Evolutionary conservation across 1,139 yeast genomes (phyloP).

Genomic region (Meyerozyma athensensis): DNA sequence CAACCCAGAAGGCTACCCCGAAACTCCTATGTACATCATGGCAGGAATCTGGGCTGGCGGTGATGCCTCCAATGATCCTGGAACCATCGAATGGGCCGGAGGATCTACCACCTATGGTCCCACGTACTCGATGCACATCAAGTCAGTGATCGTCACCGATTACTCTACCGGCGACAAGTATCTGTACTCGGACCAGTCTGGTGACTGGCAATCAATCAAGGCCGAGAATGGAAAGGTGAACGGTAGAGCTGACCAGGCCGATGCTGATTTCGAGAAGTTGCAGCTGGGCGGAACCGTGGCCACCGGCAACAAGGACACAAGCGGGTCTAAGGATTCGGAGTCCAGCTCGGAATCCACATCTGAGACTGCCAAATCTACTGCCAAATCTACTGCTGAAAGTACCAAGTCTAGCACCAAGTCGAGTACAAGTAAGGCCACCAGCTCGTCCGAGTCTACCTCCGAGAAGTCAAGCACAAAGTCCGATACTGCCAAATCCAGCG

Average conservation of each 20-base stretch:
- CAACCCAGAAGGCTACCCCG: conserved; percentile 65
- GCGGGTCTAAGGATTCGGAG: background rate
- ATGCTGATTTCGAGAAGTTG: conserved; percentile 43
- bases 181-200: conserved; percentile 58
- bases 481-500: no score
- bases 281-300: conserved; percentile 17
- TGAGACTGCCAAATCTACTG: no score
- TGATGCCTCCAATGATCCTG: conserved; percentile 57
- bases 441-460: no score
- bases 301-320: conserved; percentile 1
- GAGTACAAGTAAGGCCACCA: no score
- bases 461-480: no score
- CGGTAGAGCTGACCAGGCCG: conserved; percentile 53
- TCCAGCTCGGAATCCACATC: background rate
- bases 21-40: conserved; percentile 67
- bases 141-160: conserved; percentile 61
- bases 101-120: conserved; percentile 64
- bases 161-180: conserved; percentile 77
- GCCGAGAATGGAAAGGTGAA: conserved; percentile 61
- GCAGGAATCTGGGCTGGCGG: conserved; percentile 85
- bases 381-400: no score
- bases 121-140: conserved; percentile 63
- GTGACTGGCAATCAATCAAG: conserved; percentile 63
- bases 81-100: conserved; percentile 88
- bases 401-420: no score